Conservation (phyloP, 768 basidiomycete genomes). For the Gelatoporia subvermispora region DNA sequence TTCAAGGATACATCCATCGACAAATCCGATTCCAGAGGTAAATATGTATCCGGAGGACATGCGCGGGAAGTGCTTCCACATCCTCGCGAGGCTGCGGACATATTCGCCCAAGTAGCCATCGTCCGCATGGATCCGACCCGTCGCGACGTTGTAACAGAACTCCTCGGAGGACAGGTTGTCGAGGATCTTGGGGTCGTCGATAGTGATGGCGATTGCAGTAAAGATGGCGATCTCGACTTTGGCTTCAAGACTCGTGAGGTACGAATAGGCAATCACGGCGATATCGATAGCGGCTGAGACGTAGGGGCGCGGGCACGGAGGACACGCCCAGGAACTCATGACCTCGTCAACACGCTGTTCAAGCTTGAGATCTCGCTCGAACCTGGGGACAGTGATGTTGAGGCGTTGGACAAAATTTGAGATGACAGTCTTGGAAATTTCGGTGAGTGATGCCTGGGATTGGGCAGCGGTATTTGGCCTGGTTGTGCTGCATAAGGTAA, state of each 20-base stretch:
- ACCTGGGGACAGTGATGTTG: not conserved
- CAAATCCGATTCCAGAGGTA: not conserved
- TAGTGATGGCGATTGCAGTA: not conserved
- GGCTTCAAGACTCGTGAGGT: constrained; percentile 1
- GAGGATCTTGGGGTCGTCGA: constrained; percentile 1
- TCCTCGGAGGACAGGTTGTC: not conserved
- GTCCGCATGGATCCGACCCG: not conserved
- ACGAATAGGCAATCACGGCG: not conserved
- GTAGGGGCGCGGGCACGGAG: not conserved
- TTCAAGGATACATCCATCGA: not conserved
- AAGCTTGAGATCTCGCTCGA: constrained; percentile 1
- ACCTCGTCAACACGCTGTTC: not conserved
- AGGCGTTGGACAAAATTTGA: too few species aligned
- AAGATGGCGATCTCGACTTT: constrained; percentile 1
- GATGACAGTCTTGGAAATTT: too few species aligned
- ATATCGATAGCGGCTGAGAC: not conserved
- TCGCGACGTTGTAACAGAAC: not conserved
- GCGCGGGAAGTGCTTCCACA: not conserved
- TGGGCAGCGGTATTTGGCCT: too few species aligned
- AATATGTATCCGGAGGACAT: not conserved
- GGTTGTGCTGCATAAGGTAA: too few species aligned
- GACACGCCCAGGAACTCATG: not conserved
- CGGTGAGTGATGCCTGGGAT: too few species aligned
- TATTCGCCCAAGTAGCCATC: not conserved
- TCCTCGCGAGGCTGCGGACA: not conserved